Evolutionary conservation across 139 green algal species (phyloP).

Genomic region (Spirogloea muscicola): DNA sequence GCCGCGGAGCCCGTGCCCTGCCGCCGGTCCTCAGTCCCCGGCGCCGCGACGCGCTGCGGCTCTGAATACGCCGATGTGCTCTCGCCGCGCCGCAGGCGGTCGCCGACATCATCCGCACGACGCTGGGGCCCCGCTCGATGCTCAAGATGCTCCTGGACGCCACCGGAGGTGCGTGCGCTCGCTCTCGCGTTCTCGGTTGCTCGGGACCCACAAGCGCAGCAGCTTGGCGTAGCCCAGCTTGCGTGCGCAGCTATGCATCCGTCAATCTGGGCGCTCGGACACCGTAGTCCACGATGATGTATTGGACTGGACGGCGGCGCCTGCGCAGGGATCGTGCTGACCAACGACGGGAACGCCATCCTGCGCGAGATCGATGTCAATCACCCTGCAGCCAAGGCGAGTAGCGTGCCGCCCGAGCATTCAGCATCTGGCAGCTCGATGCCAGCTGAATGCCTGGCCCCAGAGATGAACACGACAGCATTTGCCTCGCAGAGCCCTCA

Average conservation of each 20-base stretch:
- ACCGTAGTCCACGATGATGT: too few relatives aligned
- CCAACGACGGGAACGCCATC: conserved; percentile 98
- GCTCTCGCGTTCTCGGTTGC: too few relatives aligned
- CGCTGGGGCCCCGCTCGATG: conserved; percentile 93
- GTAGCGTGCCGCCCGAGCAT: too few relatives aligned
- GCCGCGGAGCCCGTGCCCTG: not conserved
- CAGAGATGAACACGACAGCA: too few relatives aligned
- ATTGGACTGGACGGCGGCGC: too few relatives aligned
- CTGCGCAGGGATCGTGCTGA: conserved; percentile 84
- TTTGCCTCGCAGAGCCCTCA: too few relatives aligned
- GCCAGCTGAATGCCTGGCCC: too few relatives aligned
- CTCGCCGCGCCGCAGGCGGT: conserved; percentile 62
- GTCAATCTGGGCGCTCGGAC: too few relatives aligned
- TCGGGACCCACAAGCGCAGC: too few relatives aligned
- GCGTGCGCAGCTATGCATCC: too few relatives aligned
- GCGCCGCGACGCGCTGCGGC: not conserved
- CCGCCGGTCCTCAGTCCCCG: not conserved
- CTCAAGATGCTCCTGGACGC: conserved; percentile 99
- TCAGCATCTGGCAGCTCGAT: too few relatives aligned
- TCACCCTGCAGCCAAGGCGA: conserved; percentile 94
- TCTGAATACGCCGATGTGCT: not conserved
- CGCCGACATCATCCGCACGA: conserved; percentile 96
- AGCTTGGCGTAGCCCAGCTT: too few relatives aligned
- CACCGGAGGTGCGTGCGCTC: conserved; percentile 78
- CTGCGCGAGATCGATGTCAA: conserved; percentile 95